Evolutionary conservation across 2,329 filamentous ascomycete genomes (phyloP).

Genomic region (Rasamsonia emersonii): DNA sequence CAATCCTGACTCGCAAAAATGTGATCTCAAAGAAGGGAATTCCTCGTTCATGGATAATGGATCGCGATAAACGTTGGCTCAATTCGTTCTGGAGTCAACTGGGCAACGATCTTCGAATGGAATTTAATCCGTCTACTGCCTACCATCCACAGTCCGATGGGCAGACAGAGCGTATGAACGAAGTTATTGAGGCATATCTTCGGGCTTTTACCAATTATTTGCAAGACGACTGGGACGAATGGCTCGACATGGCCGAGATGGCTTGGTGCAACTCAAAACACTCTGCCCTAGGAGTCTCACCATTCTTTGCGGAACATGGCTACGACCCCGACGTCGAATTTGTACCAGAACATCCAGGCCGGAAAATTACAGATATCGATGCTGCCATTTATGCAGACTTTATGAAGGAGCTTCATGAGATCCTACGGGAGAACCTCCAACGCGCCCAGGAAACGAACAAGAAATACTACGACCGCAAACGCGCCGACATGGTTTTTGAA

Average conservation of each 20-base stretch:
- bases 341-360: neutral
- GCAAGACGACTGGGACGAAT: constrained; percentile 2
- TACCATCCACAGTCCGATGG: constrained; percentile 1
- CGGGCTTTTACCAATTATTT: neutral
- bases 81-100: neutral
- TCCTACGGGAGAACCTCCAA: neutral
- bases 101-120: neutral
- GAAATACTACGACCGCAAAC: neutral
- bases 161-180: constrained; percentile 1
- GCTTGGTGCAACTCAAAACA: neutral
- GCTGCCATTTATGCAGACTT: constrained; percentile 1
- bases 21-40: neutral
- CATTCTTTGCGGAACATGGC: neutral
- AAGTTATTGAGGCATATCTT: neutral
- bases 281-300: neutral
- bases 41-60: neutral
- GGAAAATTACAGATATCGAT: neutral
- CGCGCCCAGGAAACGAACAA: neutral
- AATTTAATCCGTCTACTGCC: neutral
- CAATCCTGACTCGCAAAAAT: constrained; percentile 1
- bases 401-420: neutral
- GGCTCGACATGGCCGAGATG: neutral
- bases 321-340: neutral
- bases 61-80: neutral
- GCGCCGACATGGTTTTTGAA: neutral